Evolutionary conservation across 2,329 filamentous ascomycete species (phyloP), one percentile per base, ranked within the genome.

Genomic region (Ophiostoma tasmaniense): DNA sequence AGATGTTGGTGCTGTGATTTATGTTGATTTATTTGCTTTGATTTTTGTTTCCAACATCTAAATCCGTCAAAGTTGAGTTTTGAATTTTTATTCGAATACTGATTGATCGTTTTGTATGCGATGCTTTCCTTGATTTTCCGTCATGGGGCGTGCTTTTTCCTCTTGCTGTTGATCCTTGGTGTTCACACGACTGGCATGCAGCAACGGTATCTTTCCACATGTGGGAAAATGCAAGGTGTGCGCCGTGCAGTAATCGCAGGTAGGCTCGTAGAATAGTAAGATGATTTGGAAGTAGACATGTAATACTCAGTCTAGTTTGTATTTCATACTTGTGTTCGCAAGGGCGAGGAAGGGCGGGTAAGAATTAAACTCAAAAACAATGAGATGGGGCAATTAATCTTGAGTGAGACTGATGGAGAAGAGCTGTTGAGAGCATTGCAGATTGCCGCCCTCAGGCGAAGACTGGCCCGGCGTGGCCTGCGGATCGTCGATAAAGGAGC

Each of bases 91-190:
- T 33, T 20, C 33, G 28, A 20, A 28, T 62, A 8, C 0, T 62
- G 22, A 20, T 37, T 64, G 14, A 64, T 64, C 14, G 20, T 65
- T 8, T 10, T 42, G 37, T 37, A 25, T 37, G 30, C 61, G 6
- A 4, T 35, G 30, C 20, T 37, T n/a, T 37, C 11, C 30, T 37
- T 64, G 28, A 22, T 35, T 64, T 55, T 22, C n/a, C 50, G n/a
- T 25, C 50, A 33, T 22, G 28, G 30, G 10, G 33, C 20, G 33
- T 37, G 37, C 22, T 64, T 64, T 64, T 64, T 64, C 61, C 61
- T 64, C 61, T 64, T 64, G 28, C 30, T 64, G 61, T 64, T 64
- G 61, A 64, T 64, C 61, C 17, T 35, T 33, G 28, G 20, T 37
- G 20, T 64, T 35, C 33, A 64, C 59, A 62, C 59, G 61, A 37